These are phyloP conservation scores for Russula ochroleuca DNA, from an alignment of 768 basidiomycete genomes.

Conservation along the genomic window DNA sequence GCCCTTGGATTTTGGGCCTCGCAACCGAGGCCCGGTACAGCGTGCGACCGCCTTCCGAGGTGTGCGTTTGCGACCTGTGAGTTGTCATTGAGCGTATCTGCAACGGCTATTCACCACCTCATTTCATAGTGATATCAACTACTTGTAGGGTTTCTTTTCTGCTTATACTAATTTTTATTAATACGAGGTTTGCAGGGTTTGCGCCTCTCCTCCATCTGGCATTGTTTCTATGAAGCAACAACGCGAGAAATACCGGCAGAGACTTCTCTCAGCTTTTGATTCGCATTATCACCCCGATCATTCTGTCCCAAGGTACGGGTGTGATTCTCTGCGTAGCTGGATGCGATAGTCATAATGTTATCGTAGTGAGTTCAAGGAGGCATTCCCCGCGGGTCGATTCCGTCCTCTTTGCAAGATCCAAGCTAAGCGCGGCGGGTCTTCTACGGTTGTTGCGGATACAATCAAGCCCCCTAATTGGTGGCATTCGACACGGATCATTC, in stretches of 20 bases:
- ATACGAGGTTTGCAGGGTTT: slow-evolving; percentile 46
- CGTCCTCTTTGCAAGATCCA: slow-evolving; percentile 88
- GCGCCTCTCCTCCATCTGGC: slow-evolving; percentile 72
- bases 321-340: not conserved
- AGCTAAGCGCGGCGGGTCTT: slow-evolving; percentile 74
- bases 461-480: slow-evolving; percentile 93
- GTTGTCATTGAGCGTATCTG: slow-evolving; percentile 27
- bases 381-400: slow-evolving; percentile 90
- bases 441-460: slow-evolving; percentile 80
- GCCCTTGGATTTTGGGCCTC: slow-evolving; percentile 93
- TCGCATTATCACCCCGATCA: slow-evolving; percentile 88
- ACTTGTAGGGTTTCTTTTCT: slow-evolving; percentile 49
- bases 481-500: slow-evolving; percentile 86
- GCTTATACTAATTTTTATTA: slow-evolving; percentile 16
- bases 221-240: slow-evolving; percentile 74
- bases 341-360: not conserved
- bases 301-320: slow-evolving; percentile 60
- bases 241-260: slow-evolving; percentile 73
- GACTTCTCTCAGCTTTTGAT: slow-evolving; percentile 73
- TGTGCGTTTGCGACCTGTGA: slow-evolving; percentile 84
- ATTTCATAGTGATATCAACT: slow-evolving; percentile 65
- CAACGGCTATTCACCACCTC: not conserved
- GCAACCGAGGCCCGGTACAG: slow-evolving; percentile 81
- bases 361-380: slow-evolving; percentile 85
- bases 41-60: slow-evolving; percentile 69